Evolutionary conservation across 2,329 filamentous ascomycete species (phyloP).

Genomic region (Exophiala sideris): DNA sequence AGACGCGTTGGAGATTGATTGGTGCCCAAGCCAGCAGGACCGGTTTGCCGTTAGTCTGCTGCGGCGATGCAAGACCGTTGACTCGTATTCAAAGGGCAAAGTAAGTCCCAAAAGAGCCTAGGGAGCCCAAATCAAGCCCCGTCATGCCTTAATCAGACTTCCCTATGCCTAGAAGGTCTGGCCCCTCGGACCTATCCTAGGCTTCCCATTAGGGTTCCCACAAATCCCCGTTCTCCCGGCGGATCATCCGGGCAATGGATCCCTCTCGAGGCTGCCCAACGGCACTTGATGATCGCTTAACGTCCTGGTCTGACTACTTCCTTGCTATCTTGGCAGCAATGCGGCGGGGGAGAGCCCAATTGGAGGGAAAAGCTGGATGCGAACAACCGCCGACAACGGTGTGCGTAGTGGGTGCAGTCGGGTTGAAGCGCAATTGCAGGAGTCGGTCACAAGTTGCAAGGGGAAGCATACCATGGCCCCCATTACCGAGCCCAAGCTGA

Average conservation of each 20-base stretch:
- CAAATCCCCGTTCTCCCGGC: slow-evolving; percentile 7
- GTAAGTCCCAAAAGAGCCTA: too few species aligned
- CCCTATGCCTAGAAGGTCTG: too few species aligned
- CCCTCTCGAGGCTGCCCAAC: slow-evolving; percentile 4
- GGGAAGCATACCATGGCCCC: slow-evolving; percentile 7
- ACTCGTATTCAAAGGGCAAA: too few species aligned
- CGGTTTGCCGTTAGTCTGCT: neutral
- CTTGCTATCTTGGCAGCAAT: slow-evolving; percentile 9
- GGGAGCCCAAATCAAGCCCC: too few species aligned
- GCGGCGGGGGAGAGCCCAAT: slow-evolving; percentile 18
- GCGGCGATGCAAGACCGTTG: neutral
- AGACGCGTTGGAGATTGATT: neutral
- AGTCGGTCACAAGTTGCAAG: slow-evolving; percentile 15
- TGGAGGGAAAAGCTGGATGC: slow-evolving; percentile 7
- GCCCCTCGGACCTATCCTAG: neutral
- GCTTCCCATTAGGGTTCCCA: neutral
- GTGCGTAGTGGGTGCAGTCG: slow-evolving; percentile 13
- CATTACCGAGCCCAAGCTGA: slow-evolving; percentile 12
- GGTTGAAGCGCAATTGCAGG: slow-evolving; percentile 8
- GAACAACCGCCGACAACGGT: neutral
- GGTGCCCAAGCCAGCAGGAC: too few species aligned
- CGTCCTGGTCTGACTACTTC: slow-evolving; percentile 3
- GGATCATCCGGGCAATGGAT: slow-evolving; percentile 10
- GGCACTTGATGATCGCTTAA: slow-evolving; percentile 10
- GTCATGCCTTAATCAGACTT: too few species aligned